These are phyloP conservation scores for Nymphaea colorata DNA, from an alignment of 164 flowering plant genomes.

Conservation along the genomic window DNA sequence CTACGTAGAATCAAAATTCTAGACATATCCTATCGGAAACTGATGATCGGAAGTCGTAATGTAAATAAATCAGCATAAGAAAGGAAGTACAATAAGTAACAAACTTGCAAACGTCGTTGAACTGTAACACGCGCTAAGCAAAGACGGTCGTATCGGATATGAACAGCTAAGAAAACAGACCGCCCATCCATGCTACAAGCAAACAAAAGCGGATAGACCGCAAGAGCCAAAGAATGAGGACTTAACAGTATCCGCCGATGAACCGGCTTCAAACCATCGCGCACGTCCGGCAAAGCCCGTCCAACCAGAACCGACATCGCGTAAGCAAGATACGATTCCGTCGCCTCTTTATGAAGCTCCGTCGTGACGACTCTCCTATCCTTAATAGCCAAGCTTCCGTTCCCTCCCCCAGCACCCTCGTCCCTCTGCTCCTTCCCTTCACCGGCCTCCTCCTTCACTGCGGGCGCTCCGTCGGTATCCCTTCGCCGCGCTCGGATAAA, in stretches of 20 bases:
- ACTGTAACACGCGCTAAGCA: no score
- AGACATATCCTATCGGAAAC: no score
- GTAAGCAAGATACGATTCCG: conserved; percentile 84
- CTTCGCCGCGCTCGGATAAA: conserved; percentile 21
- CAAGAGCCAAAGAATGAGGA: not conserved
- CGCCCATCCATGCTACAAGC: no score
- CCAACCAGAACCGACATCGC: conserved; percentile 94
- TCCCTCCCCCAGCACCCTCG: conserved; percentile 11
- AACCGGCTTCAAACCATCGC: conserved; percentile 95
- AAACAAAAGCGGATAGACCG: no score
- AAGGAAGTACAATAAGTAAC: no score
- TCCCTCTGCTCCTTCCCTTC: conserved; percentile 4
- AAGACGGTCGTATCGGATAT: no score
- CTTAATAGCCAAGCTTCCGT: conserved; percentile 27
- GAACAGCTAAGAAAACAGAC: no score
- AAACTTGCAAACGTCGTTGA: no score
- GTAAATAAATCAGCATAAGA: no score
- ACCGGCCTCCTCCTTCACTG: conserved; percentile 4
- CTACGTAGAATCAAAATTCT: no score
- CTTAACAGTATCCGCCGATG: conserved; percentile 84
- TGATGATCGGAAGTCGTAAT: no score
- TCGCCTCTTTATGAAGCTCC: conserved; percentile 89
- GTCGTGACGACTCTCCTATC: conserved; percentile 41
- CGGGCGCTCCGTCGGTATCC: conserved; percentile 15
- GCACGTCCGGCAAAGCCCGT: conserved; percentile 87